phyloP scores from a whole-genome alignment of 2,329 filamentous ascomycete species.

The Stemphylium vesicarium region DNA sequence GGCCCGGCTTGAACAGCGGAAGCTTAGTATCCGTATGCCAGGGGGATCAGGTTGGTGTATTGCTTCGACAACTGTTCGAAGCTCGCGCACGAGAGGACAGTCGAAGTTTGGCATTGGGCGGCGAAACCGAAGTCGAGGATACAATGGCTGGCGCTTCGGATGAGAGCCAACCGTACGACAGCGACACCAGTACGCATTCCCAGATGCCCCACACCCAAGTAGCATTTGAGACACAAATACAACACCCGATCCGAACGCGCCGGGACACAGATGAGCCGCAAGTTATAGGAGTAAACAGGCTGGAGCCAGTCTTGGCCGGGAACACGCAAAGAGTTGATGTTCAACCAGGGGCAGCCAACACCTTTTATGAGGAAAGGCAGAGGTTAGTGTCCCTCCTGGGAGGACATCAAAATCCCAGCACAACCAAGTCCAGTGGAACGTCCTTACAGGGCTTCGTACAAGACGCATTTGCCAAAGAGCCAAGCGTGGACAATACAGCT shows the following conservation, averaged over 20 bases:
- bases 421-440: background rate
- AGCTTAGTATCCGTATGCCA: constrained; percentile 10
- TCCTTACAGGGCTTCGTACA: background rate
- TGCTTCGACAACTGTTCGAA: constrained; percentile 17
- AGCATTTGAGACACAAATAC: constrained; percentile 31
- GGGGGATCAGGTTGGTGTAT: constrained; percentile 6
- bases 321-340: constrained; percentile 24
- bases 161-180: background rate
- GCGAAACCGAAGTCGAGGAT: constrained; percentile 8
- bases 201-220: constrained; percentile 30
- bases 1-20: background rate
- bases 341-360: constrained; percentile 4
- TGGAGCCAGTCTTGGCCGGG: constrained; percentile 31
- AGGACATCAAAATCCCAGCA: background rate
- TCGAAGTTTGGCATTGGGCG: constrained; percentile 20
- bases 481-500: background rate
- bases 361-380: no score
- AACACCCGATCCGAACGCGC: constrained; percentile 9
- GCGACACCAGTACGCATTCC: constrained; percentile 14
- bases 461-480: background rate
- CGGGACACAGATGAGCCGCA: constrained; percentile 8
- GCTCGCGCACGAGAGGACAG: constrained; percentile 22
- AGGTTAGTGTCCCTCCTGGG: no score
- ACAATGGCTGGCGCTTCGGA: constrained; percentile 12
- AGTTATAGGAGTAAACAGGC: constrained; percentile 18